Conservation (phyloP, 768 basidiomycete species). For the Strobilomyces confusus region DNA sequence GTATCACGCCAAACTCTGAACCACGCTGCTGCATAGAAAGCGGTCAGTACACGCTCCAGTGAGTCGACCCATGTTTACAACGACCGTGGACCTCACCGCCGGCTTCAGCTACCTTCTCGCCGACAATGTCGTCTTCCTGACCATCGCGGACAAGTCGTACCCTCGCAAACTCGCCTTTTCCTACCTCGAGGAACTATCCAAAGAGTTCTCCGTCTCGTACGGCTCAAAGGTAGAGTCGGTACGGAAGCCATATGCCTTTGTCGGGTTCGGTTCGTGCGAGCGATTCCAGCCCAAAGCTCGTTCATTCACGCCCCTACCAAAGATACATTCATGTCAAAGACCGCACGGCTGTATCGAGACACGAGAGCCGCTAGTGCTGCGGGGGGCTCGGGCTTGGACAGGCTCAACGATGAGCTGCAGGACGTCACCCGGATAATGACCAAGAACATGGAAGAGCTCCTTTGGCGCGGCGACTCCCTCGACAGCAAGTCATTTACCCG, state of each 20-base stretch:
- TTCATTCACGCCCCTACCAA: constrained; percentile 1
- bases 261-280: constrained; percentile 80
- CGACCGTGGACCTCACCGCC: constrained; percentile 6
- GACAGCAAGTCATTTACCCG: constrained; percentile 62
- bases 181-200: constrained; percentile 93
- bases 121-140: constrained; percentile 92
- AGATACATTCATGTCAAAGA: constrained; percentile 99
- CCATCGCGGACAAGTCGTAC: constrained; percentile 95
- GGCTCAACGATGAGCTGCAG: constrained; percentile 91
- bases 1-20: constrained; percentile 91
- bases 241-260: constrained; percentile 97
- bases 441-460: constrained; percentile 98
- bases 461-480: constrained; percentile 97
- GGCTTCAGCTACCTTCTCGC: constrained; percentile 82
- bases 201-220: constrained; percentile 91
- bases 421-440: constrained; percentile 99
- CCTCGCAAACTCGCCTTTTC: constrained; percentile 96
- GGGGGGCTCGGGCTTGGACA: constrained; percentile 66
- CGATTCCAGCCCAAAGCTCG: neutral
- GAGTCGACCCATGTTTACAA: constrained; percentile 31
- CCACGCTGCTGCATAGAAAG: constrained; percentile 96
- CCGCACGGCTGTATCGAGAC: constrained; percentile 91
- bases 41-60: constrained; percentile 95
- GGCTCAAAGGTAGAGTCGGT: constrained; percentile 89
- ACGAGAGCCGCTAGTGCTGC: constrained; percentile 79